These are phyloP conservation scores for Barnettozyma wickerhamii DNA, from an alignment of 805 yeast genomes.

Conservation along the genomic window DNA sequence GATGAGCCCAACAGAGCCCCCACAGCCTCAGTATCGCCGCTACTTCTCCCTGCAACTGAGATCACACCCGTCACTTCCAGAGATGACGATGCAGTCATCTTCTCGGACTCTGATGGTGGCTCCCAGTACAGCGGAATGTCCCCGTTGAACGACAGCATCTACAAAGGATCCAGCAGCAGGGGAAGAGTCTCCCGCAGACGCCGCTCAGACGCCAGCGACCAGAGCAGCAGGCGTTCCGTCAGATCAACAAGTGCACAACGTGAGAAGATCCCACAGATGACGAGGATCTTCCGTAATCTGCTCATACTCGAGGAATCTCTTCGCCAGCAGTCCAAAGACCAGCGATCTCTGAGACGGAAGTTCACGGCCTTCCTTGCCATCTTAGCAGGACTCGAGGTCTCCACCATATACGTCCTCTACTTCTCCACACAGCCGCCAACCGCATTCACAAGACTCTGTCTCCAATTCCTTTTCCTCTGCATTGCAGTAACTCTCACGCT, in stretches of 20 bases:
- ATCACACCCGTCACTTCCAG: conserved; percentile 26
- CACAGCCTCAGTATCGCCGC: conserved; percentile 20
- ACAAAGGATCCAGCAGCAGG: conserved; percentile 7
- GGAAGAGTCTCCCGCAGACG: conserved; percentile 15
- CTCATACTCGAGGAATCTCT: conserved; percentile 82
- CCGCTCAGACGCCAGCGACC: conserved; percentile 24
- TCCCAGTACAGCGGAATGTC: conserved; percentile 18
- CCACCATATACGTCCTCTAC: conserved; percentile 36
- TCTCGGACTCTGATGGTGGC: conserved; percentile 29
- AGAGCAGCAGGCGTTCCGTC: conserved; percentile 18
- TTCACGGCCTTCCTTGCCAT: conserved; percentile 36
- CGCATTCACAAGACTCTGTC: conserved; percentile 33
- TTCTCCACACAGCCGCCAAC: conserved; percentile 35
- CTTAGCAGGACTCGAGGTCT: conserved; percentile 37
- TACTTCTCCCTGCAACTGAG: conserved; percentile 19
- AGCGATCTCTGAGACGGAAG: conserved; percentile 53
- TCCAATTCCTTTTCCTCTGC: conserved; percentile 55
- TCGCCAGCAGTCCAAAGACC: conserved; percentile 74
- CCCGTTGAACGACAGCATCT: background rate
- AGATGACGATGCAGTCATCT: conserved; percentile 26
- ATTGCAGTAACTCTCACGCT: conserved; percentile 63
- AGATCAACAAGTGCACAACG: conserved; percentile 22
- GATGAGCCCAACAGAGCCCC: background rate
- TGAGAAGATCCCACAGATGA: conserved; percentile 42
- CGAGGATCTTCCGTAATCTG: conserved; percentile 76